Evolutionary conservation across 345 rosid genomes (phyloP), one percentile per base, ranked within the genome.

Genomic region (Excoecaria agallocha): DNA sequence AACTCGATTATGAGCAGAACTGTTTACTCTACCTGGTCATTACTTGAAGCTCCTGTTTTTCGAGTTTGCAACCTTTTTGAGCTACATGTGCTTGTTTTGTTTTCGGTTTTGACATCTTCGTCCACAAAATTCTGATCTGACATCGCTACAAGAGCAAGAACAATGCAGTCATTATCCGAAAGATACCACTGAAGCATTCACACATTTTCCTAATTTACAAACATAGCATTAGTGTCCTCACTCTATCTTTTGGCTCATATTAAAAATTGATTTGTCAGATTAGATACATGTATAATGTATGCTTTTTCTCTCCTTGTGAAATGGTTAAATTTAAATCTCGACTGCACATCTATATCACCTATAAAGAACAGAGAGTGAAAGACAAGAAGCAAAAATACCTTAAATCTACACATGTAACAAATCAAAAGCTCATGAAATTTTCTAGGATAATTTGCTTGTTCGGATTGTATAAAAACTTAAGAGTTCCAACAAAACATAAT

Each of bases 61-160:
- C 22, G 56, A 49, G 73, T 69, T 69, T 80, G 87, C 76, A 80
- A 74, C 84, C 83, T 86, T 55, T 84, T 84, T 38, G 86, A 76
- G 74, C 79, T 65, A 78, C 87, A 66, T 1, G 9, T 46, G 11
- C 48, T 41, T 74, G 74, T 75, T 60, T 49, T 45, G 49, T 77
- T 82, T 78, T 74, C 84, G 15, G 66, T 79, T 82, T 82, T 69
- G 13, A 74, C 63, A 60, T 79, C 89, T 76, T 89, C 92, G 46
- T 89, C 90, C 8, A 78, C 85, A 75, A 94, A 94, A 84, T 94
- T 94, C 86, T 94, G 98, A 79, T 87, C 97, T 0, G 97, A 87
- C 71, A 84, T 85, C 84, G 92, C 98, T 90, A 80, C 81, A 84
- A 77, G 25, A 66, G 75, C 43, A 74, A 75, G 81, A 69, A 19